phyloP scores from a whole-genome alignment of 257 asterid genomes.

The Oldenlandia corymbosa region DNA sequence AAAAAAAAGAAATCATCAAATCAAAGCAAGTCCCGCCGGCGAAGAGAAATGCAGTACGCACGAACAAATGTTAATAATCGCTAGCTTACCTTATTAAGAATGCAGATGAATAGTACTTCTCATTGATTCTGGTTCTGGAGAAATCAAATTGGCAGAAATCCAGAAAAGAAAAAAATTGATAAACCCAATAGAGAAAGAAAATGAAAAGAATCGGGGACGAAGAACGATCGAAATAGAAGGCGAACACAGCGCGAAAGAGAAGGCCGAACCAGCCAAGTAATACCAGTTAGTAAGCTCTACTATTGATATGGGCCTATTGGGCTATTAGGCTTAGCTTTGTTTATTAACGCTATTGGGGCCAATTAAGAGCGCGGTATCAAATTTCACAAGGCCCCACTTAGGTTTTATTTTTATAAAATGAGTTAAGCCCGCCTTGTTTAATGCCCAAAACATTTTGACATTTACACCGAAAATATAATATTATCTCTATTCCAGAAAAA shows the following conservation, averaged over 20 bases:
- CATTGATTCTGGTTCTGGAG: conserved; percentile 3
- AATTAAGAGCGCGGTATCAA: background rate
- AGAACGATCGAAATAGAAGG: conserved; percentile 15
- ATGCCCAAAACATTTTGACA: too few species aligned
- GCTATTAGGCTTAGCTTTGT: background rate
- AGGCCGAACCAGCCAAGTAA: conserved; percentile 11
- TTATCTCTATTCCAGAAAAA: too few species aligned
- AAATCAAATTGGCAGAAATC: background rate
- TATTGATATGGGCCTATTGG: background rate
- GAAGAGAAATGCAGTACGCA: background rate
- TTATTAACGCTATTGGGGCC: background rate
- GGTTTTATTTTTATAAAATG: too few species aligned
- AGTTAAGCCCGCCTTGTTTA: too few species aligned
- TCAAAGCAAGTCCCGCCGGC: background rate
- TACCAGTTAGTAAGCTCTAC: background rate
- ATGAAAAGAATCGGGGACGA: conserved; percentile 5
- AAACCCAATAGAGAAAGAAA: background rate
- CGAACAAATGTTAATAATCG: background rate
- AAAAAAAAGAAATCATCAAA: background rate
- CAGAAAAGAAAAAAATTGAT: background rate
- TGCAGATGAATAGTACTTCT: background rate
- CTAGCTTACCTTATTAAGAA: conserved; percentile 14
- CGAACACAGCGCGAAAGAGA: conserved; percentile 8
- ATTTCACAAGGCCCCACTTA: background rate
- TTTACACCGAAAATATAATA: too few species aligned